Evolutionary conservation across 1,139 yeast species (phyloP).

Genomic region (Barnettozyma hawaiiensis): DNA sequence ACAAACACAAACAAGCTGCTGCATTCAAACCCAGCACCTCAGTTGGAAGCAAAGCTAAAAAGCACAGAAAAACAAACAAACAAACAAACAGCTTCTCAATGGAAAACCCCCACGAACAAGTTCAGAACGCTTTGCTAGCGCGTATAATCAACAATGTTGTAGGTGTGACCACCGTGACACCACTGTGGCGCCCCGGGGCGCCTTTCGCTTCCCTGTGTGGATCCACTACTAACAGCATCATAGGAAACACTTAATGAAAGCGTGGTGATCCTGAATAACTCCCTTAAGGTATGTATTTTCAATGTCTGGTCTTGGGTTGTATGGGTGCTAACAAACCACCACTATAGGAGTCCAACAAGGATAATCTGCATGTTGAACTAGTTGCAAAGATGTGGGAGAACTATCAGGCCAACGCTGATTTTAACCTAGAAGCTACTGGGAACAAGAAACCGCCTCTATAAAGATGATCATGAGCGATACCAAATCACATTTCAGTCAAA

Average conservation of each 20-base stretch:
- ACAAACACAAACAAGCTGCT: background rate
- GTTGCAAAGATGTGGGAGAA: conserved; percentile 80
- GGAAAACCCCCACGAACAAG: conserved; percentile 91
- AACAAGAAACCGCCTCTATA: conserved; percentile 52
- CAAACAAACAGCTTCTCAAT: conserved; percentile 28
- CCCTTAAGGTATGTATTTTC: conserved; percentile 39
- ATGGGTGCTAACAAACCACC: background rate
- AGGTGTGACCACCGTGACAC: conserved; percentile 29
- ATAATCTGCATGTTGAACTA: conserved; percentile 66
- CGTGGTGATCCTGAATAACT: conserved; percentile 54
- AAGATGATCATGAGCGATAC: background rate
- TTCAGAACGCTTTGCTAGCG: conserved; percentile 70
- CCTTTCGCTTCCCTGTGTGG: no score
- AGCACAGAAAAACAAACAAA: no score
- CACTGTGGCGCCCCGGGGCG: no score
- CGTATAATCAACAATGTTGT: conserved; percentile 75
- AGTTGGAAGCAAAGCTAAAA: no score
- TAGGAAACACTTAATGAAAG: conserved; percentile 70
- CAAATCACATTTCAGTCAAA: background rate
- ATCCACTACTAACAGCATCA: conserved; percentile 6
- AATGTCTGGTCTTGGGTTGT: background rate
- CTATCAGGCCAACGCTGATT: conserved; percentile 65
- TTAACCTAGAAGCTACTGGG: conserved; percentile 68
- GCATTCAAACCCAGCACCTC: background rate
- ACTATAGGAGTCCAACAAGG: conserved; percentile 50